phyloP scores from a whole-genome alignment of 2,329 filamentous ascomycete genomes.

The Paraphaeosphaeria minitans region DNA sequence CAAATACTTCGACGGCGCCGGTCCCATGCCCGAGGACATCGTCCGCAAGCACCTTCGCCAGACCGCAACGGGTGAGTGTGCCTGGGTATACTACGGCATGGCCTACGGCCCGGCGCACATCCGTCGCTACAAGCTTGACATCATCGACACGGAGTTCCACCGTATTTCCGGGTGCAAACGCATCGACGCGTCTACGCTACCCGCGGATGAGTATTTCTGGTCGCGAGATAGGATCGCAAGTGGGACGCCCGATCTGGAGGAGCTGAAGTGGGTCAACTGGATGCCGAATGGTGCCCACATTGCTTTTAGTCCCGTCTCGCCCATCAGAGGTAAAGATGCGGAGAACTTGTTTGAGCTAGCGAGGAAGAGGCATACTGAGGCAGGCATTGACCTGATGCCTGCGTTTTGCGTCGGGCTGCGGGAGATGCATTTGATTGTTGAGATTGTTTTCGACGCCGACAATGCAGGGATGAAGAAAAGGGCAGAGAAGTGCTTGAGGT shows the following conservation, averaged over 20 bases:
- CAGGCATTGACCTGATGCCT: conserved; percentile 30
- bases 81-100: conserved; percentile 30
- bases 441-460: conserved; percentile 40
- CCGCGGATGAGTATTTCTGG: conserved; percentile 29
- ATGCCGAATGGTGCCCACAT: conserved; percentile 53
- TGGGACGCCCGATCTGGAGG: conserved; percentile 40
- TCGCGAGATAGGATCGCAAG: conserved; percentile 22
- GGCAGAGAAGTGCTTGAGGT: conserved; percentile 31
- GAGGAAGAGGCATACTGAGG: conserved; percentile 24
- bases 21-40: conserved; percentile 19
- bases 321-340: conserved; percentile 52
- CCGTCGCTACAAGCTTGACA: conserved; percentile 21
- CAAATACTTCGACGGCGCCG: conserved; percentile 19
- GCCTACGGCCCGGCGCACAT: conserved; percentile 25
- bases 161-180: conserved; percentile 21
- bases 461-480: conserved; percentile 26
- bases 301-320: conserved; percentile 54
- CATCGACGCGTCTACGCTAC: conserved; percentile 22
- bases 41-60: conserved; percentile 19
- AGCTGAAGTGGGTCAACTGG: conserved; percentile 48
- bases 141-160: conserved; percentile 24
- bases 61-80: conserved; percentile 21
- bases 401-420: conserved; percentile 38
- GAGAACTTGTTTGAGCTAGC: conserved; percentile 43
- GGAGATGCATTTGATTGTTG: conserved; percentile 51